Percentiles rank a stretch among this genome's conserved stretches.
Conservation (phyloP, 371 early-diverging fungal genomes). For the Mucor saturninus region DNA sequence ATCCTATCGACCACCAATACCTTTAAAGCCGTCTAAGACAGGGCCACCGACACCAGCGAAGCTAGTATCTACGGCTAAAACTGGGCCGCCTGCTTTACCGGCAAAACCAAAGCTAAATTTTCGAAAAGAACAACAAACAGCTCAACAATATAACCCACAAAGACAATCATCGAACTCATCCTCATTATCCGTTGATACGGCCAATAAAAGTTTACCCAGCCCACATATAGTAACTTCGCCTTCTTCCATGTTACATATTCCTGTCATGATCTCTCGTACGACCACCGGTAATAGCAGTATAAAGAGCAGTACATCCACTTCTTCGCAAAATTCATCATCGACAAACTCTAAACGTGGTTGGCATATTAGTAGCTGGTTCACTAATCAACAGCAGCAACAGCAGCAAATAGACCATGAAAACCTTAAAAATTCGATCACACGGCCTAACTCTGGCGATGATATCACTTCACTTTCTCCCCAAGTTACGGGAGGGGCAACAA, state of each 20-base stretch:
- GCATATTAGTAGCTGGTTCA: slow-evolving; percentile 33
- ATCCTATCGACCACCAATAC: slow-evolving; percentile 24
- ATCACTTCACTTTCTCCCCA: slow-evolving; percentile 18
- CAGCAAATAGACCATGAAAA: slow-evolving; percentile 20
- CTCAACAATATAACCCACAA: background rate
- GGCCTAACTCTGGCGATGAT: slow-evolving; percentile 7
- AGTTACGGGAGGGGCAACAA: background rate
- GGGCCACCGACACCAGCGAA: slow-evolving; percentile 29
- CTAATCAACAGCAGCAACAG: slow-evolving; percentile 17
- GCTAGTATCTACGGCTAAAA: slow-evolving; percentile 24
- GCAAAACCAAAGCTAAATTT: slow-evolving; percentile 18
- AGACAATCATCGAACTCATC: background rate
- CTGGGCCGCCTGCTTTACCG: slow-evolving; percentile 33
- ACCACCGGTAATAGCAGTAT: slow-evolving; percentile 33
- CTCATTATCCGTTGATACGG: slow-evolving; percentile 13
- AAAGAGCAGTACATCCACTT: slow-evolving; percentile 28
- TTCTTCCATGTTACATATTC: slow-evolving; percentile 19
- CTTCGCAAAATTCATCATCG: slow-evolving; percentile 26
- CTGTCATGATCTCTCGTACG: slow-evolving; percentile 27
- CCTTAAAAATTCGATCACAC: slow-evolving; percentile 23
- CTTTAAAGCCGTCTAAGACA: slow-evolving; percentile 27
- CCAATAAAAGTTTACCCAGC: background rate
- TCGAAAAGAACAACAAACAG: slow-evolving; percentile 3
- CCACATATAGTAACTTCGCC: slow-evolving; percentile 9
- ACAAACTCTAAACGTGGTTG: slow-evolving; percentile 26